Conservation (phyloP, 139 green algal species). For the Picochlorum costavermella region DNA sequence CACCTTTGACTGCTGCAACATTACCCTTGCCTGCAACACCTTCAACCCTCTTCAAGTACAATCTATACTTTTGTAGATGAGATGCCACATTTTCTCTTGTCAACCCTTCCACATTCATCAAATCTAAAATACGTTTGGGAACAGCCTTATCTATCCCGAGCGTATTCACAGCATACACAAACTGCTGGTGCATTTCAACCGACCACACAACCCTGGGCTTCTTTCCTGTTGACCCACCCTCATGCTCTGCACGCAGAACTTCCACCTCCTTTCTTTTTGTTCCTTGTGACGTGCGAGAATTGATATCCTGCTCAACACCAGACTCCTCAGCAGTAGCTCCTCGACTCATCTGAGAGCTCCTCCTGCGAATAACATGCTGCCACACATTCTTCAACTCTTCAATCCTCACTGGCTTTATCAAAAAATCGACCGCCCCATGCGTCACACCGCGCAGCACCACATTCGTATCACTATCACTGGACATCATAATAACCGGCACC, state of each 20-base stretch:
- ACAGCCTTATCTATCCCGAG: conserved; percentile 95
- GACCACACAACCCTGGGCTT: conserved; percentile 91
- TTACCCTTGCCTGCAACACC: conserved; percentile 1
- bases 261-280: conserved; percentile 19
- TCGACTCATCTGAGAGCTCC: background rate
- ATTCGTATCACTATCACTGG: conserved; percentile 77
- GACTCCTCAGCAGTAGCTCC: conserved; percentile 10
- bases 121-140: conserved; percentile 94
- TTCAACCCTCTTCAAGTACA: conserved; percentile 82
- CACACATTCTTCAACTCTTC: conserved; percentile 94
- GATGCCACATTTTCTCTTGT: conserved; percentile 93
- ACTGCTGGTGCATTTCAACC: conserved; percentile 92
- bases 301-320: background rate
- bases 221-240: conserved; percentile 44
- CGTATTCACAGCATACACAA: conserved; percentile 88
- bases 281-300: conserved; percentile 9
- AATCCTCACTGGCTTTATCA: conserved; percentile 94
- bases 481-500: conserved; percentile 98
- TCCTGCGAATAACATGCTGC: conserved; percentile 88
- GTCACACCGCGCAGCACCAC: conserved; percentile 88
- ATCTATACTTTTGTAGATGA: conserved; percentile 91
- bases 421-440: conserved; percentile 91
- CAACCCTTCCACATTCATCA: conserved; percentile 89
- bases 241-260: conserved; percentile 16
- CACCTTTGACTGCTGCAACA: background rate